Percentiles rank a stretch among this genome's conserved stretches.
phyloP scores from a whole-genome alignment of 176 grass and related monocot species.

The Olyra latifolia region DNA sequence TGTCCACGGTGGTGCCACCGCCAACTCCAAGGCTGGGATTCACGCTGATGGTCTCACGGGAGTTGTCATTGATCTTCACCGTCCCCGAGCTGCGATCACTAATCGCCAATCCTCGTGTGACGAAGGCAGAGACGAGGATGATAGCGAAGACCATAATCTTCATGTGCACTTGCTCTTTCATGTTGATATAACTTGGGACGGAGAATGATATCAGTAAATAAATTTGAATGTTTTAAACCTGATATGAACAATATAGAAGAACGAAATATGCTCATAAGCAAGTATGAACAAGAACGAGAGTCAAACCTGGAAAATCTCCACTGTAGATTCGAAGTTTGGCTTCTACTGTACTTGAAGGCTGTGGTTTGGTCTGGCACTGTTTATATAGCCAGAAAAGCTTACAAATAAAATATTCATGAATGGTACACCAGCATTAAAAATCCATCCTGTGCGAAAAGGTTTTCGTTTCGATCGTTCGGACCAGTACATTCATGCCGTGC shows the following conservation, averaged over 20 bases:
- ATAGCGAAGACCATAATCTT: neutral
- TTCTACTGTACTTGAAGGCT: constrained; percentile 30
- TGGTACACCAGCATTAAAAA: constrained; percentile 11
- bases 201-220: neutral
- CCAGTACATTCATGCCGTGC: constrained; percentile 11
- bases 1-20: constrained; percentile 31
- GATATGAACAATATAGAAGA: neutral
- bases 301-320: constrained; percentile 26
- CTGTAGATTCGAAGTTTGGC: neutral
- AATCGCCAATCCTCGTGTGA: neutral
- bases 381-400: constrained; percentile 41
- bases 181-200: neutral
- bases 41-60: neutral
- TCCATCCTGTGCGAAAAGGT: neutral
- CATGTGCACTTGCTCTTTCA: neutral
- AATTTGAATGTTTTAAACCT: neutral
- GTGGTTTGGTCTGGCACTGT: constrained; percentile 21
- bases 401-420: neutral
- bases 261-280: neutral
- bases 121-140: constrained; percentile 9
- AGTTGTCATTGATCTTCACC: neutral
- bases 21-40: constrained; percentile 11
- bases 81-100: neutral
- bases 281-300: neutral
- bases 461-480: neutral